Conservation (phyloP, 2,329 filamentous ascomycete species). For the Ambrosiella xylebori region DNA sequence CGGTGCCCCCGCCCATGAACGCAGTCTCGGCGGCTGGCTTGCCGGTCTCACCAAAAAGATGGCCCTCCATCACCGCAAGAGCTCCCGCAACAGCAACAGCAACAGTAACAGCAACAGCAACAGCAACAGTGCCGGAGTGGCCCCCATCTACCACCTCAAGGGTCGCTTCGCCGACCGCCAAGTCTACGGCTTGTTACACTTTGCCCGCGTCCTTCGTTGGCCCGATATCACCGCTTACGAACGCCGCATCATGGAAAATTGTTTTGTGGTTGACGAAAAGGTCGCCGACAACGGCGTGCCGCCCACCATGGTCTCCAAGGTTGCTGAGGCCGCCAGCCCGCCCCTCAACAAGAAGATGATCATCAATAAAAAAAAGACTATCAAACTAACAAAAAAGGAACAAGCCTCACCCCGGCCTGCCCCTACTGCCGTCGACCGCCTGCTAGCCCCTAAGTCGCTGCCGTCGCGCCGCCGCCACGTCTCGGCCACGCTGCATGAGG, state of each 20-base stretch:
- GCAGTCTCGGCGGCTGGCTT: slow-evolving; percentile 31
- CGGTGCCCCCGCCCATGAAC: slow-evolving; percentile 15
- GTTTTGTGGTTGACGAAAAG: slow-evolving; percentile 15
- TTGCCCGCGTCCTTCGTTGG: slow-evolving; percentile 45
- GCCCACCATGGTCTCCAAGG: background rate
- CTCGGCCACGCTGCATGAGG: slow-evolving; percentile 38
- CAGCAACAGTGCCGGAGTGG: slow-evolving; percentile 6
- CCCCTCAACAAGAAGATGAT: background rate
- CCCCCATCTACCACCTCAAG: slow-evolving; percentile 31
- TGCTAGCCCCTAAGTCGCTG: background rate
- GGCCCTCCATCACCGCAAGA: slow-evolving; percentile 17
- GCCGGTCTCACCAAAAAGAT: slow-evolving; percentile 39
- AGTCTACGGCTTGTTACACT: slow-evolving; percentile 43
- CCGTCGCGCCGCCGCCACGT: slow-evolving; percentile 34
- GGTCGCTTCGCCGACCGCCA: slow-evolving; percentile 41
- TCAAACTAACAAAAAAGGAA: background rate
- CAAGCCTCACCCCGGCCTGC: no score
- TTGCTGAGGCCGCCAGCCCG: no score
- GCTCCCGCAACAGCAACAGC: slow-evolving; percentile 2
- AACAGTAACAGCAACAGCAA: no score
- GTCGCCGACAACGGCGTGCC: background rate
- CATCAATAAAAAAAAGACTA: background rate
- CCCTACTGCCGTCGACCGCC: background rate
- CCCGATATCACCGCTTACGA: slow-evolving; percentile 39
- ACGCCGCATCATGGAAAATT: slow-evolving; percentile 30